Evolutionary conservation across 108 stramenopile genomes (phyloP).

Genomic region (Cyclotella sp.): DNA sequence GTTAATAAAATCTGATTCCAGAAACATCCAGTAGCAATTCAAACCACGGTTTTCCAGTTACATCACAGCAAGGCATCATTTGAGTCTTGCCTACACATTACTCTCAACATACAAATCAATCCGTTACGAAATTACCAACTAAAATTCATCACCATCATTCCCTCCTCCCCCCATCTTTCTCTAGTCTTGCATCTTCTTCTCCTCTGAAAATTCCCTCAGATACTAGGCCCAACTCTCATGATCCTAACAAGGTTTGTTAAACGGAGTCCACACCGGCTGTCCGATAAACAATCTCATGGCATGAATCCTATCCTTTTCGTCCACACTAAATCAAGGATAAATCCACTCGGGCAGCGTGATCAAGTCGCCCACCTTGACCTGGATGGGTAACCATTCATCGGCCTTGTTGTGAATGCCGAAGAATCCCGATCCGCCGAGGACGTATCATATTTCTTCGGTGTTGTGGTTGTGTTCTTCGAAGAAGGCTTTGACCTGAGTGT

Average conservation of each 20-base stretch:
- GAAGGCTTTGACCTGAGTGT: conserved; percentile 78
- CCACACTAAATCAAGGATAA: conserved; percentile 90
- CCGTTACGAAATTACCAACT: too few species aligned
- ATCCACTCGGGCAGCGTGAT: conserved; percentile 96
- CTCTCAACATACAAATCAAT: too few species aligned
- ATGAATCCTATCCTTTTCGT: conserved; percentile 84
- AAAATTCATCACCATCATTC: not conserved
- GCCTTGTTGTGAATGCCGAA: conserved; percentile 92
- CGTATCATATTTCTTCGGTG: conserved; percentile 97
- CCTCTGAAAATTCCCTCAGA: conserved; percentile 61
- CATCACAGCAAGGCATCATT: too few species aligned
- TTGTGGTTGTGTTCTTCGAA: conserved; percentile 98
- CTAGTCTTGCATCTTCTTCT: conserved; percentile 59
- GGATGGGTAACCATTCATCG: conserved; percentile 93
- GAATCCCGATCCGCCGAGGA: conserved; percentile 86
- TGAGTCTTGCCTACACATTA: too few species aligned
- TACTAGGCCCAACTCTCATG: conserved; percentile 82
- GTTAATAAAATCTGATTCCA: too few species aligned
- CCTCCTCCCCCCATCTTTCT: not conserved
- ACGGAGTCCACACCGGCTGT: conserved; percentile 96
- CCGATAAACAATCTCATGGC: conserved; percentile 96
- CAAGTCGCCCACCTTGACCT: conserved; percentile 93
- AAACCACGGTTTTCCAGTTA: too few species aligned
- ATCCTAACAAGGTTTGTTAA: conserved; percentile 89
- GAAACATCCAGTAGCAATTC: too few species aligned